Percentiles rank a stretch among this genome's conserved stretches.
Conservation (phyloP, 1,139 yeast species). For the Trichomonascaceae sp. region DNA sequence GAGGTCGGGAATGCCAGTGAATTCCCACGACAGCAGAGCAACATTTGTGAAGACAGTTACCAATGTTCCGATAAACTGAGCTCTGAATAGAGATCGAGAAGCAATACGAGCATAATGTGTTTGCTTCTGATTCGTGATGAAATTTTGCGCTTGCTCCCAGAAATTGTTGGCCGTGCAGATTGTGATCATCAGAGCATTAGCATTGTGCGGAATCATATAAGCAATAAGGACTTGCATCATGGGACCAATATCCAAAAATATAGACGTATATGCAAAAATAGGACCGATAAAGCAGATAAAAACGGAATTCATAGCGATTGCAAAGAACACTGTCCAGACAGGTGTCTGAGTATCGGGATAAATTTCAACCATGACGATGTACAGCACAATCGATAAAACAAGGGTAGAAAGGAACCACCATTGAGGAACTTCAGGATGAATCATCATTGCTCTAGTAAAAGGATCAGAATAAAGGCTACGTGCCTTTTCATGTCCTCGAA, state of each 20-base stretch:
- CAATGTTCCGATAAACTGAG: conserved; percentile 47
- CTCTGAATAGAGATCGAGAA: conserved; percentile 54
- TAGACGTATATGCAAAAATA: conserved; percentile 48
- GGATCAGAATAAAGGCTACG: conserved; percentile 39
- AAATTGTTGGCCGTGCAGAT: conserved; percentile 55
- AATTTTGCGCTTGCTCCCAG: conserved; percentile 56
- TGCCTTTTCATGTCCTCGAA: background rate
- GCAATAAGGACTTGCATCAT: conserved; percentile 53
- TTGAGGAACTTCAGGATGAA: conserved; percentile 54
- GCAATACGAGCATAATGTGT: conserved; percentile 57
- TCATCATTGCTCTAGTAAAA: conserved; percentile 50
- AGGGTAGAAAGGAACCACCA: conserved; percentile 47
- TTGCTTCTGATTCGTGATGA: conserved; percentile 49
- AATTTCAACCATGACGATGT: conserved; percentile 42
- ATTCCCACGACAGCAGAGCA: conserved; percentile 49
- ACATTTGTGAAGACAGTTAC: conserved; percentile 37
- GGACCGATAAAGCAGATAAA: conserved; percentile 46
- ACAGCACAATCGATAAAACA: conserved; percentile 41
- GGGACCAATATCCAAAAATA: conserved; percentile 49
- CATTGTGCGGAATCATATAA: conserved; percentile 58
- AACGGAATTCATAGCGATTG: conserved; percentile 47
- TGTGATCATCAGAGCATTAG: conserved; percentile 53
- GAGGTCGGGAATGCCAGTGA: conserved; percentile 40
- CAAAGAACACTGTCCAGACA: conserved; percentile 49
- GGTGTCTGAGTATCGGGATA: conserved; percentile 38